These are phyloP conservation scores for Penicillium sp. DNA, from an alignment of 2,329 filamentous ascomycete genomes.

Conservation along the genomic window DNA sequence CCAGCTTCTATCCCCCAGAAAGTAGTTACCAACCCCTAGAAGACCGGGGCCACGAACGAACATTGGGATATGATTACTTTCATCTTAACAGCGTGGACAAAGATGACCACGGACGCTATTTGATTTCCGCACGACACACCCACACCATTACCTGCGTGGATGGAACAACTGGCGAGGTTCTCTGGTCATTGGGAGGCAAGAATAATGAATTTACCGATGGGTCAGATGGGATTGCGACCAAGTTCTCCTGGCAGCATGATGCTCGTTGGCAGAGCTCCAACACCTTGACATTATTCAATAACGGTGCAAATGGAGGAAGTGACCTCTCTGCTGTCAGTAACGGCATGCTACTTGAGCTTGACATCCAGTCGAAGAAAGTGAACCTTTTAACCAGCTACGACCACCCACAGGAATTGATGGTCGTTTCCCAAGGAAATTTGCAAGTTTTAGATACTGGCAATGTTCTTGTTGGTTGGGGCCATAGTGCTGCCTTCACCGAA, in stretches of 20 bases:
- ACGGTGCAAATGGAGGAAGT: conserved; percentile 25
- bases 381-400: conserved; percentile 18
- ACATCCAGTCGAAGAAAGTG: conserved; percentile 10
- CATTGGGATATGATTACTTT: conserved; percentile 55
- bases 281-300: conserved; percentile 32
- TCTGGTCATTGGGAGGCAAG: conserved; percentile 35
- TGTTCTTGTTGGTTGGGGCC: conserved; percentile 57
- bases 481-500: conserved; percentile 56
- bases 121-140: conserved; percentile 47
- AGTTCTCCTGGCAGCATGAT: conserved; percentile 36
- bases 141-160: conserved; percentile 46
- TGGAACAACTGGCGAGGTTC: conserved; percentile 32
- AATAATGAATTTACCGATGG: conserved; percentile 32
- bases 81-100: conserved; percentile 61
- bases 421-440: conserved; percentile 25
- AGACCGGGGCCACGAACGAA: conserved; percentile 22
- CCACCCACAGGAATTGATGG: conserved; percentile 24
- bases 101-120: conserved; percentile 48
- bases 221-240: conserved; percentile 26
- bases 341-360: conserved; percentile 22
- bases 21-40: conserved; percentile 25
- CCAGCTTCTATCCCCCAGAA: conserved; percentile 41
- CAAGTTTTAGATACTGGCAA: conserved; percentile 43
- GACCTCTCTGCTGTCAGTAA: conserved; percentile 20
- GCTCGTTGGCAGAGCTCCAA: conserved; percentile 32